Evolutionary conservation across 345 rosid species (phyloP).

Genomic region (Dipteronia sinensis): DNA sequence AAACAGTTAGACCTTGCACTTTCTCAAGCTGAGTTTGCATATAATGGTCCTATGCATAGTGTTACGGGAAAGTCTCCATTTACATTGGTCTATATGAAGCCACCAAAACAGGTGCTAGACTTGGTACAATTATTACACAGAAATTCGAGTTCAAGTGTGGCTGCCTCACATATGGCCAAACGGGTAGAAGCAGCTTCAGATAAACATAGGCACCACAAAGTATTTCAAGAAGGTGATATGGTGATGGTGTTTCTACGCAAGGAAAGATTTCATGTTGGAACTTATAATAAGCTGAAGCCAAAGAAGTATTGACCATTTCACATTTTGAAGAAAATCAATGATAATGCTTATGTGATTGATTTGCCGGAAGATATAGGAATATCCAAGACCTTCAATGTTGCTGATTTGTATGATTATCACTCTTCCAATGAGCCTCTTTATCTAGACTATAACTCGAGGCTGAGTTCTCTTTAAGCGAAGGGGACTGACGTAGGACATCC

Average conservation of each 20-base stretch:
- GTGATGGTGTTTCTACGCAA: background rate
- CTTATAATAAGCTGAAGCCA: background rate
- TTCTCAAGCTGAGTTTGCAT: background rate
- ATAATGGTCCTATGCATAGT: background rate
- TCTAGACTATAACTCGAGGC: background rate
- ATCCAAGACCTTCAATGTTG: background rate
- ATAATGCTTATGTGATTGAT: conserved; percentile 10
- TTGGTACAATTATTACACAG: background rate
- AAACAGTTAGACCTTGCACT: background rate
- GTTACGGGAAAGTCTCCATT: background rate
- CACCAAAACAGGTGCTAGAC: background rate
- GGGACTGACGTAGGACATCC: background rate
- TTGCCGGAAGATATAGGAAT: background rate
- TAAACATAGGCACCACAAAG: background rate
- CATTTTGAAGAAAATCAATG: conserved; percentile 1
- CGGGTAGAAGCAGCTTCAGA: background rate
- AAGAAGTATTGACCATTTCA: background rate
- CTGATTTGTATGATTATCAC: background rate
- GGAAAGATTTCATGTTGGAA: background rate
- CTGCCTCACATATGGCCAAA: background rate
- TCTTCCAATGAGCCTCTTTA: background rate
- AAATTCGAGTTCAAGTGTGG: background rate
- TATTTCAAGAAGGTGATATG: background rate
- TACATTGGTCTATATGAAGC: background rate
- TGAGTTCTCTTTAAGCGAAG: background rate